Evolutionary conservation across 78 protist genomes (phyloP).

Genomic region (Dictyostelium brefeldianum): DNA sequence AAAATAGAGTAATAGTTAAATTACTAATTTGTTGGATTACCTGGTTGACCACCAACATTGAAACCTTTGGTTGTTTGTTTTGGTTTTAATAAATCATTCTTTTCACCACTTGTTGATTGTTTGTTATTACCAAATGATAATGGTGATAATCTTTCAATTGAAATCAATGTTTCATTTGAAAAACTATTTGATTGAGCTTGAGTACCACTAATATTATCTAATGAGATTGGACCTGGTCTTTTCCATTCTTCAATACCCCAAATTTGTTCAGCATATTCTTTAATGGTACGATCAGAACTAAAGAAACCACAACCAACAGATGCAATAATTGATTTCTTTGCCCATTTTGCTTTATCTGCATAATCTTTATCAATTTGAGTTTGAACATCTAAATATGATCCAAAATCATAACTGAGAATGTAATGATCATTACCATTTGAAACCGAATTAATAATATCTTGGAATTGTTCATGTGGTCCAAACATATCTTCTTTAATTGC

Average conservation of each 20-base stretch:
- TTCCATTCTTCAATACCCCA: slow-evolving; percentile 89
- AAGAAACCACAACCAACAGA: slow-evolving; percentile 90
- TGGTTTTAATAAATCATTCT: not conserved
- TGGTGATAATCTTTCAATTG: slow-evolving; percentile 63
- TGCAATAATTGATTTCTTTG: slow-evolving; percentile 64
- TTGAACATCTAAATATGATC: slow-evolving; percentile 60
- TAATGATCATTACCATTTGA: slow-evolving; percentile 85
- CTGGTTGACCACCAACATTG: not conserved
- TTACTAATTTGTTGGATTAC: slow-evolving; percentile 27
- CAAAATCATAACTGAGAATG: slow-evolving; percentile 84
- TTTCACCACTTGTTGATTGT: slow-evolving; percentile 18
- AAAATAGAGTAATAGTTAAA: no score
- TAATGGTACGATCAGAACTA: slow-evolving; percentile 95
- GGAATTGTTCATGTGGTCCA: slow-evolving; percentile 72
- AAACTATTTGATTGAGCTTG: slow-evolving; percentile 18
- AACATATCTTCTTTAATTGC: slow-evolving; percentile 87
- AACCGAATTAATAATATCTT: slow-evolving; percentile 57
- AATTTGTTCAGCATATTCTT: slow-evolving; percentile 94
- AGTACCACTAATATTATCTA: slow-evolving; percentile 8
- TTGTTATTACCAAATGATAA: not conserved
- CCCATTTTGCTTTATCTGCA: slow-evolving; percentile 52
- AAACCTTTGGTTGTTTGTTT: slow-evolving; percentile 33
- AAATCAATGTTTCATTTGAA: slow-evolving; percentile 65
- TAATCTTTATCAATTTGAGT: slow-evolving; percentile 51
- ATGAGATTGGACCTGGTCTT: slow-evolving; percentile 66